Conservation (phyloP, 2,329 filamentous ascomycete genomes). For the Neopestalotiopsis sp. region DNA sequence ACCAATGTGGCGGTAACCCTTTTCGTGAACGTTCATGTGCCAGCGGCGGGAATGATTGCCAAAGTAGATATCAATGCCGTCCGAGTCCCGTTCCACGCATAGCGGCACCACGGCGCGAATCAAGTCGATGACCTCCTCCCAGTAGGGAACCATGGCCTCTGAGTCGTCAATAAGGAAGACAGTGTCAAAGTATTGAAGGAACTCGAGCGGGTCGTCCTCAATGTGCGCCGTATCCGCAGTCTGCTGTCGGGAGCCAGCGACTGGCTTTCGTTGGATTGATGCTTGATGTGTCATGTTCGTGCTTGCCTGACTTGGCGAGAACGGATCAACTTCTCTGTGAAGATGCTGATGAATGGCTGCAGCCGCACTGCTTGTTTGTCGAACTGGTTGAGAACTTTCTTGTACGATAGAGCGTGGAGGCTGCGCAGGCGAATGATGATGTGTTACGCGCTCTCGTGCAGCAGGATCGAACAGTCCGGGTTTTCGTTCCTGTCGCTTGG, state of each 20-base stretch:
- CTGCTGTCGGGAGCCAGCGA: neutral
- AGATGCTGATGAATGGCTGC: constrained; percentile 1
- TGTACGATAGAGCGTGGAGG: neutral
- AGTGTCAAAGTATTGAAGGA: constrained; percentile 71
- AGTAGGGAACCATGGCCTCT: constrained; percentile 68
- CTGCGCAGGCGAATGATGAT: neutral
- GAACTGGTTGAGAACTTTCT: neutral
- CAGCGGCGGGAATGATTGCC: constrained; percentile 58
- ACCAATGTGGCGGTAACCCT: constrained; percentile 32
- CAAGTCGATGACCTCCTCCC: constrained; percentile 67
- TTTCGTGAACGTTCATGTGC: constrained; percentile 10
- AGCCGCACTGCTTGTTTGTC: neutral
- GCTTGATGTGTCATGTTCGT: neutral
- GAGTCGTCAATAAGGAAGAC: constrained; percentile 79
- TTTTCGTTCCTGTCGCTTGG: neutral
- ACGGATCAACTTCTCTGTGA: neutral
- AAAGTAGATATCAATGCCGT: constrained; percentile 78
- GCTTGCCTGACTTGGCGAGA: neutral
- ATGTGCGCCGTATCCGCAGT: neutral
- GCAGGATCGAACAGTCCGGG: neutral
- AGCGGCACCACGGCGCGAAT: constrained; percentile 70
- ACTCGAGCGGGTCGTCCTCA: constrained; percentile 63
- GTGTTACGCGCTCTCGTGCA: neutral
- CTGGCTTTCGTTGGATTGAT: neutral
- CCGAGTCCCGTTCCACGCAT: constrained; percentile 66